Percentiles rank a stretch among this genome's conserved stretches.
Conservation (phyloP, 2,329 filamentous ascomycete genomes). For the Akanthomyces muscarius region DNA sequence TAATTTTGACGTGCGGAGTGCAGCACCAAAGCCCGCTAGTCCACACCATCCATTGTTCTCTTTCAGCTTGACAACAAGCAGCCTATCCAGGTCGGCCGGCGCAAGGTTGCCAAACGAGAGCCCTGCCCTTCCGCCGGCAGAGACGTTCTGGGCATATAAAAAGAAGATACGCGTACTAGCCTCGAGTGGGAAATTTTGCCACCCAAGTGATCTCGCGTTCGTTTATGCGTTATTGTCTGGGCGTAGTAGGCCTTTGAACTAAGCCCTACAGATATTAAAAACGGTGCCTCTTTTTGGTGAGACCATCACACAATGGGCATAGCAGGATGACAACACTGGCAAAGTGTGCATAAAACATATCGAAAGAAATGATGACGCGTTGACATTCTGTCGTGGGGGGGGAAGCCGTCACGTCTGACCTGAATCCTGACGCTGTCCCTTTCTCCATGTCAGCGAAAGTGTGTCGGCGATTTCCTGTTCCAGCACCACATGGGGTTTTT, state of each 20-base stretch:
- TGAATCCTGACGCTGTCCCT: too few relatives aligned
- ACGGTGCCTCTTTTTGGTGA: background rate
- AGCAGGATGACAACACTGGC: background rate
- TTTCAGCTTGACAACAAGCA: background rate
- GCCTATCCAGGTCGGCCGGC: background rate
- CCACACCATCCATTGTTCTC: background rate
- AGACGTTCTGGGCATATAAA: background rate
- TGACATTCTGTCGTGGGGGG: too few relatives aligned
- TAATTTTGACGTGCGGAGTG: background rate
- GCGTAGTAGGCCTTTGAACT: background rate
- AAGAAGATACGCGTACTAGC: background rate
- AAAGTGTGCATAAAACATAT: background rate
- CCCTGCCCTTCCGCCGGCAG: too few relatives aligned
- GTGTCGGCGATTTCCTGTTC: too few relatives aligned
- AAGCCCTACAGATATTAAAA: constrained; percentile 16
- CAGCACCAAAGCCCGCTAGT: background rate
- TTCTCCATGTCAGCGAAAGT: too few relatives aligned
- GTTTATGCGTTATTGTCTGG: background rate
- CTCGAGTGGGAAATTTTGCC: background rate
- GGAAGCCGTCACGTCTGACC: too few relatives aligned
- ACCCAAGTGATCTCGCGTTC: background rate
- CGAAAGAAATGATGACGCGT: background rate
- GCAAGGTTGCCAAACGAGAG: background rate
- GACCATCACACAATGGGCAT: background rate
- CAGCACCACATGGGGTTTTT: too few relatives aligned